Evolutionary conservation across 1,284 basidiomycete genomes (phyloP), one percentile per base, ranked within the genome.

Genomic region (Microbotryomycetes sp.): DNA sequence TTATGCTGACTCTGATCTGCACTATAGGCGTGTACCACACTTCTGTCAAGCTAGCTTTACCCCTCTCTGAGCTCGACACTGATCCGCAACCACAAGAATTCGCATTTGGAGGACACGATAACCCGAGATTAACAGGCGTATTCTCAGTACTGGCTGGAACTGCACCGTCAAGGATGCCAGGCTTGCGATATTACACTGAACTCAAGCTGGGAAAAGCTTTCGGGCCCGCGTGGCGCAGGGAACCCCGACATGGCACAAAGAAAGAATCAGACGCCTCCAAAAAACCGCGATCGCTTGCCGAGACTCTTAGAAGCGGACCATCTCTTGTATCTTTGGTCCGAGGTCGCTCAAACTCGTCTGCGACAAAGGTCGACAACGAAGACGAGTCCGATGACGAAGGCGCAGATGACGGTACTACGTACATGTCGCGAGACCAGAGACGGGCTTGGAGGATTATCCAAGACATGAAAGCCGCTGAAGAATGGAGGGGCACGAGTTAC

Each of bases 401-500:
- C 0, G 35, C 4, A 9, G 54, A 54, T 4, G 64, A 67, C 26
- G 66, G 66, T 2, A 67, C 60, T 0, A 49, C 52, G 29, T 62
- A 62, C 52, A 27, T 67, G 47, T 50, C 56, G 4, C 56, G 23
- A 31, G 26, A 41, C 0, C 60, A 65, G 23, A 29, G 66, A 23
- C n/a, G 61, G 26, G 66, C 63, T 13, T 62, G 52, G 51, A 47
- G 60, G 15, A 63, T 71, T 13, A 31, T 69, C 1, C 57, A 68
- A 30, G 60, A 52, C 30, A 63, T 71, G 61, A 61, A 52, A 50
- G 24, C 4, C 16, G 67, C 70, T n/a, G 48, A 58, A 9, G 55
- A 54, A 5, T 71, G 70, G 70, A 30, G 60, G n/a, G 70, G 66
- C 2, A 63, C 62, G 3, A 52, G 46, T 23, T 72, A 72, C 28